Percentiles rank a stretch among this genome's conserved stretches.
Conservation (phyloP, 2,329 filamentous ascomycete genomes). For the Pezicula carpinea region DNA sequence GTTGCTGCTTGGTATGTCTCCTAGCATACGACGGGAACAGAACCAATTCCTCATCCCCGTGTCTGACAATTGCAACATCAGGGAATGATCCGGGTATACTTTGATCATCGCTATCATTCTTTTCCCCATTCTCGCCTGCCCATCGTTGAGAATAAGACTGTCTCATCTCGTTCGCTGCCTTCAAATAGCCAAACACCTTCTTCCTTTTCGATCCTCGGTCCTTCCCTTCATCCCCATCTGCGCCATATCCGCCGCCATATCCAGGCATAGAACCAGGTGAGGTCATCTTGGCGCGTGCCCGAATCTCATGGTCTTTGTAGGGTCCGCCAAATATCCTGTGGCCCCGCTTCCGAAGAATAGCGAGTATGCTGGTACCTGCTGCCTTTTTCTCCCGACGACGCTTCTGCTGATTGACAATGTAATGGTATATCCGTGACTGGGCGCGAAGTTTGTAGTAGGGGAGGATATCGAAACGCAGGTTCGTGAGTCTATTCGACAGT, state of each 20-base stretch:
- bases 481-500: conserved; percentile 48
- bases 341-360: conserved; percentile 22
- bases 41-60: conserved; percentile 86
- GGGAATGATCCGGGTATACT: conserved; percentile 75
- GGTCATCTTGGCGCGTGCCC: conserved; percentile 20
- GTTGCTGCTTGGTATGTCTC: conserved; percentile 26
- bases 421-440: conserved; percentile 73
- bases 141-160: conserved; percentile 55
- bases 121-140: conserved; percentile 36
- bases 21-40: conserved; percentile 92
- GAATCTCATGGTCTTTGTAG: conserved; percentile 31
- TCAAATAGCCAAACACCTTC: conserved; percentile 71
- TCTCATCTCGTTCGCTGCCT: conserved; percentile 66
- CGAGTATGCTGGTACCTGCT: conserved; percentile 26
- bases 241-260: conserved; percentile 19
- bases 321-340: conserved; percentile 28
- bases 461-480: conserved; percentile 70
- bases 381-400: conserved; percentile 42
- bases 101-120: conserved; percentile 36
- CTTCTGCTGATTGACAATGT: conserved; percentile 61
- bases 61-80: conserved; percentile 73
- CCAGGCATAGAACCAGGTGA: conserved; percentile 30
- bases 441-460: conserved; percentile 65
- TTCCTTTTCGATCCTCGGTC: conserved; percentile 70
- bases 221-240: conserved; percentile 29